Evolutionary conservation across 225 moss, liverwort and hornwort genomes (phyloP).

Genomic region (Marchantia polymorpha): DNA sequence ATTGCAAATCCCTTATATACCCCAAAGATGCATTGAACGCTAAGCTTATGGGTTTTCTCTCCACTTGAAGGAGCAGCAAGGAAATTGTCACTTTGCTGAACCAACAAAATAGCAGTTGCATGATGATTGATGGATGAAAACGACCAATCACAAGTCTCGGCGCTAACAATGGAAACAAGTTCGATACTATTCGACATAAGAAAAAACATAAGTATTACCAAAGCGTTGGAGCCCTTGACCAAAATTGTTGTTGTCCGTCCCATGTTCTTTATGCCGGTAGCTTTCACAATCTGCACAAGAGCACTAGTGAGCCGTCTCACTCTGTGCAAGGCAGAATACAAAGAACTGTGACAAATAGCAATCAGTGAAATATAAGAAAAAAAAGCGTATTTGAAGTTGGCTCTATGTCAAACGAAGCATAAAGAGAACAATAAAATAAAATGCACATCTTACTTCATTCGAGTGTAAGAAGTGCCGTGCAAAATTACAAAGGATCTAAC

Average conservation of each 20-base stretch:
- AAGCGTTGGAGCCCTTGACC: conserved; percentile 85
- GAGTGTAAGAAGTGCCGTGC: background rate
- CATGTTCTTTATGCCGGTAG: conserved; percentile 92
- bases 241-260: conserved; percentile 79
- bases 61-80: too few relatives aligned
- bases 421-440: background rate
- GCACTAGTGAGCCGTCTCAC: background rate
- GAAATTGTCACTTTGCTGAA: too few relatives aligned
- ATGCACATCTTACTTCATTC: background rate
- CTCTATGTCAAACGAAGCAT: too few relatives aligned
- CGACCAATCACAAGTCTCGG: too few relatives aligned
- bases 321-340: background rate
- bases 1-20: too few relatives aligned
- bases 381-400: too few relatives aligned
- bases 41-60: too few relatives aligned
- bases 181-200: background rate
- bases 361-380: background rate
- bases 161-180: too few relatives aligned
- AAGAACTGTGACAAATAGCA: background rate
- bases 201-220: conserved; percentile 43
- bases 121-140: too few relatives aligned
- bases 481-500: background rate
- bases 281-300: conserved; percentile 64
- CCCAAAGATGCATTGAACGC: too few relatives aligned
- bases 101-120: too few relatives aligned